Evolutionary conservation across 2,329 filamentous ascomycete species (phyloP), one percentile per base, ranked within the genome.

Genomic region (Alternaria hordeiaustralica): DNA sequence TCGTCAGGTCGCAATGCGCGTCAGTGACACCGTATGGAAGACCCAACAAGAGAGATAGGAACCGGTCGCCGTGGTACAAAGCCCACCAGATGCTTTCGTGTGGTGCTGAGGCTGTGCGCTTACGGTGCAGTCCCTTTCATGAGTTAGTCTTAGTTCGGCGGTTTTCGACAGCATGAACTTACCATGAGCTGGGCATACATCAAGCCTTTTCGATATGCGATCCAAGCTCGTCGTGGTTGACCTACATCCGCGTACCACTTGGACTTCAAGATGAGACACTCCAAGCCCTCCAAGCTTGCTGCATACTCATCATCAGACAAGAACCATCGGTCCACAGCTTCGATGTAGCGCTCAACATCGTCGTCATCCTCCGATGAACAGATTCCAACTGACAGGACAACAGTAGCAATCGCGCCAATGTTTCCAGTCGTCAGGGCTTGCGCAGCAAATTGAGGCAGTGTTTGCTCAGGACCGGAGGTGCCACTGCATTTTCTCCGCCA

Each of bases 231-330:
- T 36, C 85, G 83, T 11, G 87, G 86, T 45, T 84, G 83, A 3
- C 87, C 87, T 64, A 86, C 83, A 60, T 87, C 85, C 55, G 86
- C 77, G 64, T 86, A 84, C 64, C 85, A 82, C 69, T 87, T 88
- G 12, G 82, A 79, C 44, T 84, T 79, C 12, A 89, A 71, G 53
- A 84, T 76, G 45, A 86, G 79, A 54, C 83, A 85, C 70, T 88
- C 86, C 60, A 89, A 80, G 4, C 84, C 84, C 54, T 87, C 83
- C 0, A 87, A 67, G 1, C 82, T 86, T 10, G 83, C 82, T 13
- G 82, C 81, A 60, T 83, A 83, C 51, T 86, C 82, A 58, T 87
- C 84, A 57, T 86, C 83, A 12, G 80, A 78, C 12, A 84, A 72
- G 15, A 88, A 81, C 65, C 85, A 79, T 15, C 77, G 79, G 53